phyloP scores from a whole-genome alignment of 495 filamentous ascomycete genomes.

The Xylaria bambusicola region DNA sequence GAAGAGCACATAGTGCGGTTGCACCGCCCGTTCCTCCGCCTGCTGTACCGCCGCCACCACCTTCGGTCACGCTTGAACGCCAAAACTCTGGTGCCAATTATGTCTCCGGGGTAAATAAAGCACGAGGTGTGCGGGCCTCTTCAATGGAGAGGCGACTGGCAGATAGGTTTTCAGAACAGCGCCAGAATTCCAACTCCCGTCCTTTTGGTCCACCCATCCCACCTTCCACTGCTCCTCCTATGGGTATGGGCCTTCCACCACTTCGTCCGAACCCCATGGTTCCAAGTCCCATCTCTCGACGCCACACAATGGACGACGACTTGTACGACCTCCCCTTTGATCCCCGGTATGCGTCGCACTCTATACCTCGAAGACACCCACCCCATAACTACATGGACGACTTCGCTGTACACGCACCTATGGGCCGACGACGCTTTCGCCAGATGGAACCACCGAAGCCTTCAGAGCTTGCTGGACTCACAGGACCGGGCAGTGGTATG shows the following conservation, averaged over 20 bases:
- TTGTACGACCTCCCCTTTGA: conserved; percentile 34
- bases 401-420: conserved; percentile 21
- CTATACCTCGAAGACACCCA: conserved; percentile 23
- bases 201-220: conserved; percentile 31
- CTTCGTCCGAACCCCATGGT: conserved; percentile 24
- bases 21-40: conserved; percentile 43
- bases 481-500: conserved; percentile 46
- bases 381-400: conserved; percentile 30
- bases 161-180: conserved; percentile 41
- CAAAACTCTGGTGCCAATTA: conserved; percentile 38
- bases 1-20: conserved; percentile 42
- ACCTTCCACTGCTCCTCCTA: conserved; percentile 28
- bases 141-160: conserved; percentile 50
- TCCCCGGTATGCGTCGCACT: conserved; percentile 19
- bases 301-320: conserved; percentile 47
- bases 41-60: conserved; percentile 30
- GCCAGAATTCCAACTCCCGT: conserved; percentile 26
- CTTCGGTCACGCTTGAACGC: conserved; percentile 37
- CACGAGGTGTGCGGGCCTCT: conserved; percentile 36
- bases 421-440: conserved; percentile 26
- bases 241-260: conserved; percentile 34
- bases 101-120: conserved; percentile 34
- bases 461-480: conserved; percentile 48
- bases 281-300: conserved; percentile 30
- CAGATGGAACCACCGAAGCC: conserved; percentile 32